A percentile compares a stretch with the other conserved stretches of the same genome.
Evolutionary conservation across 1,284 basidiomycete genomes (phyloP).

Genomic region (Microbotryum silenes-acaulis): DNA sequence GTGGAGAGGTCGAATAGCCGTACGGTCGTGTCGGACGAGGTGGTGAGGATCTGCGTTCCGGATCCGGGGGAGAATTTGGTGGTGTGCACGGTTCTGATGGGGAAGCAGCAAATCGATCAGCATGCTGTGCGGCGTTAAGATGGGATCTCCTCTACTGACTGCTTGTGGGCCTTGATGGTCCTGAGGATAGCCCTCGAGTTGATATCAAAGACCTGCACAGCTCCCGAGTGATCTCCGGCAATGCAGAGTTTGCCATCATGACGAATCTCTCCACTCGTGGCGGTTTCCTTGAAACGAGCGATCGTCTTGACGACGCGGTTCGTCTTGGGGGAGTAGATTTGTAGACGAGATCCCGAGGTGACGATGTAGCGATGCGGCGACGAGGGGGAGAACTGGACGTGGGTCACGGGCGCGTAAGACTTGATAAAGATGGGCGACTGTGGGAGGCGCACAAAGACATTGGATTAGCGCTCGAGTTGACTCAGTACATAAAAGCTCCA

Average conservation of each 20-base stretch:
- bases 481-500: not conserved
- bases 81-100: constrained; percentile 70
- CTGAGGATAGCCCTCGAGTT: constrained; percentile 89
- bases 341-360: constrained; percentile 84
- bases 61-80: constrained; percentile 70
- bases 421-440: constrained; percentile 80
- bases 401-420: constrained; percentile 87
- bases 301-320: constrained; percentile 95
- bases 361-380: constrained; percentile 90
- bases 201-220: constrained; percentile 94
- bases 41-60: constrained; percentile 64
- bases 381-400: constrained; percentile 75
- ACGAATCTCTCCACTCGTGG: constrained; percentile 76
- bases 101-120: too few relatives aligned
- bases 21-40: constrained; percentile 91
- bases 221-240: constrained; percentile 87
- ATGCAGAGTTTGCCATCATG: constrained; percentile 90
- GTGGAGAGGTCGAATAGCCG: constrained; percentile 94
- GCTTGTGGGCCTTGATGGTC: constrained; percentile 83
- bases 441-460: not conserved
- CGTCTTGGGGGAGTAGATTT: constrained; percentile 92
- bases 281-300: constrained; percentile 92
- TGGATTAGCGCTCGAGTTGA: not conserved
- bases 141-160: constrained; percentile 43
- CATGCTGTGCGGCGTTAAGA: not conserved